Conservation (phyloP, 257 asterid species). For the Solanum phureja region DNA sequence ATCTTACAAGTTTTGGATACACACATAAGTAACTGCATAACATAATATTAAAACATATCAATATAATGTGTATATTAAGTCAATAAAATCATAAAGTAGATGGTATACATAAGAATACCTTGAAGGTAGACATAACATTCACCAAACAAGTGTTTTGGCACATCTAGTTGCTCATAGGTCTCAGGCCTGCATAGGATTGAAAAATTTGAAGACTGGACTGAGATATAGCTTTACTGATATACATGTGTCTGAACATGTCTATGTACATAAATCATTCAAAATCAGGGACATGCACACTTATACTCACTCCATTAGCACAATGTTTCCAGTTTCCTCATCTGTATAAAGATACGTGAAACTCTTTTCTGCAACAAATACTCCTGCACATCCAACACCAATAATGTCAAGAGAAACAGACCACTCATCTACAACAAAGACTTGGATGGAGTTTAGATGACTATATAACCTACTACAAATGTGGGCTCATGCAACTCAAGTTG, state of each 20-base stretch:
- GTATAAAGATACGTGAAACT: slow-evolving; percentile 63
- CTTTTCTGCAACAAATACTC: slow-evolving; percentile 65
- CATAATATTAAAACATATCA: neutral
- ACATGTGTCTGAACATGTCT: neutral
- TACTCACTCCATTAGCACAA: slow-evolving; percentile 91
- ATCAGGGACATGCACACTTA: neutral
- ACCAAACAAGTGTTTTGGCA: slow-evolving; percentile 81
- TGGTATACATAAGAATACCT: slow-evolving; percentile 37
- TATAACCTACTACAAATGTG: neutral
- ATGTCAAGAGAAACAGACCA: neutral
- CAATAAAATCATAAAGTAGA: neutral
- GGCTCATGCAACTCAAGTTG: neutral
- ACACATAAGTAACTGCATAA: neutral
- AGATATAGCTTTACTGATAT: neutral
- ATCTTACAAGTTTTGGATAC: neutral
- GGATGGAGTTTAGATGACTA: neutral
- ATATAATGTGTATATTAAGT: neutral
- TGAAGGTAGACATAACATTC: slow-evolving; percentile 74
- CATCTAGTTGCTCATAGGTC: slow-evolving; percentile 66
- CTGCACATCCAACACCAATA: slow-evolving; percentile 35
- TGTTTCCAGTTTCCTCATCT: slow-evolving; percentile 70
- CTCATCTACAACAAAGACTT: neutral
- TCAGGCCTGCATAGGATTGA: slow-evolving; percentile 44
- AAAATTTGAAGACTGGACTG: slow-evolving; percentile 1
- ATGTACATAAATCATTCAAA: neutral